Evolutionary conservation across 2,329 filamentous ascomycete species (phyloP), one percentile per base, ranked within the genome.

Genomic region (Achaetomium macrosporum): DNA sequence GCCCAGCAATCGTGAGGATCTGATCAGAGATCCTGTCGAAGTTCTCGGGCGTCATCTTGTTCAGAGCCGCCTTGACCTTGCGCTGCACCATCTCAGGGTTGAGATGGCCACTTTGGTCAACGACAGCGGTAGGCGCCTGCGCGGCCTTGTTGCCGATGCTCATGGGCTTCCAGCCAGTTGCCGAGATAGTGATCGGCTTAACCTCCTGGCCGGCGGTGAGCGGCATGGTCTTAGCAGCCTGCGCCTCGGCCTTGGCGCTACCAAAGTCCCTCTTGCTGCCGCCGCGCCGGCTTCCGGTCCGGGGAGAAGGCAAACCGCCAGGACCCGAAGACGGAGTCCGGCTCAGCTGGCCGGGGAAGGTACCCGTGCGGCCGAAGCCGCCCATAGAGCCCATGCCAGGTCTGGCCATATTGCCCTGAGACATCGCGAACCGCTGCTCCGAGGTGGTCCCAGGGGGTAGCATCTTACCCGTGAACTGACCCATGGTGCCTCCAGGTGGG

Each of bases 11-110:
- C 50, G 84, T 79, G 30, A 99, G 80, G 57, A 99, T 96, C 70
- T 96, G 90, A 57, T 91, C 88, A 7, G 93, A 83, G 62, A 99
- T 96, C 74, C 86, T 90, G 68, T 96, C 91, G 65, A 99, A 99
- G 68, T 97, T 99, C 74, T 99, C 93, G 0, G 93, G 93, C 0
- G 93, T 97, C 93, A 99, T 97, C 86, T 99, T 99, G 84, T 99
- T 99, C 65, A 99, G 77, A 57, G 88, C 88, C 59, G 90, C 87
- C 84, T 99, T 99, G 69, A 99, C 93, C 84, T 99, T 99, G 63
- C 92, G 86, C 76, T 99, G 93, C 54, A 99, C 93, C 77, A 93
- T 83, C 64, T 92, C 89, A 20, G 93, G 92, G 60, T 95, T 83
- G 74, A 97, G 81, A 63, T 88, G 79, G 47, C 75, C 74, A 9